These are phyloP conservation scores for Phytopythium vexans DNA, from an alignment of 352 stramenopile species.

Conservation along the genomic window DNA sequence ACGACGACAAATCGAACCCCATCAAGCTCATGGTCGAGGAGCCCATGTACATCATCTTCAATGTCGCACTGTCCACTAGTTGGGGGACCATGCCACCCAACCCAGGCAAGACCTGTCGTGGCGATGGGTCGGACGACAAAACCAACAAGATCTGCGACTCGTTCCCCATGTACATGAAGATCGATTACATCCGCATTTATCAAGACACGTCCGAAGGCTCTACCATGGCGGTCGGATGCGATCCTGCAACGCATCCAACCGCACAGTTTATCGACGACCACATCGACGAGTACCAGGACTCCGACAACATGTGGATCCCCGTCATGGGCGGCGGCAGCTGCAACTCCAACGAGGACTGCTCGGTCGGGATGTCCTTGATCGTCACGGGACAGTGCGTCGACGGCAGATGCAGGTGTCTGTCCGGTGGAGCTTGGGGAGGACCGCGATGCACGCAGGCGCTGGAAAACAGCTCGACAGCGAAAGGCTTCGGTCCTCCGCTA, in stretches of 20 bases:
- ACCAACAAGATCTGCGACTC: conserved; percentile 43
- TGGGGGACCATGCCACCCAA: conserved; percentile 49
- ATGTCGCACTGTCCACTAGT: conserved; percentile 50
- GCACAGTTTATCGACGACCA: conserved; percentile 51
- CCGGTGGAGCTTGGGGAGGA: conserved; percentile 32
- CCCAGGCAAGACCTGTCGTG: conserved; percentile 26
- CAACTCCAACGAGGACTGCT: conserved; percentile 38
- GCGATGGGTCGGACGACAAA: conserved; percentile 21
- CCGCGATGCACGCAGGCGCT: conserved; percentile 39
- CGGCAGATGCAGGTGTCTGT: conserved; percentile 28
- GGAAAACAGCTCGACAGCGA: too few relatives aligned
- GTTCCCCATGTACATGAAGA: conserved; percentile 60
- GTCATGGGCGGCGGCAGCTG: conserved; percentile 41
- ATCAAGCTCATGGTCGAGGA: conserved; percentile 61
- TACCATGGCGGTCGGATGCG: conserved; percentile 47
- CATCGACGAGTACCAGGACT: conserved; percentile 43
- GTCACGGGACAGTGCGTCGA: conserved; percentile 29
- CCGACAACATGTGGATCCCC: conserved; percentile 34
- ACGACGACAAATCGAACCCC: conserved; percentile 24
- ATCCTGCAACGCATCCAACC: conserved; percentile 46
- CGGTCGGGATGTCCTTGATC: conserved; percentile 25
- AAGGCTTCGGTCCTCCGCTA: too few relatives aligned
- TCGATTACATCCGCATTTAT: too few relatives aligned
- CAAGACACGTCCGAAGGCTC: conserved; percentile 36
- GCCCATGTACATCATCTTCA: conserved; percentile 70